Evolutionary conservation across 148 eudicot species (phyloP), one percentile per base, ranked within the genome.

Genomic region (Cornus florida): DNA sequence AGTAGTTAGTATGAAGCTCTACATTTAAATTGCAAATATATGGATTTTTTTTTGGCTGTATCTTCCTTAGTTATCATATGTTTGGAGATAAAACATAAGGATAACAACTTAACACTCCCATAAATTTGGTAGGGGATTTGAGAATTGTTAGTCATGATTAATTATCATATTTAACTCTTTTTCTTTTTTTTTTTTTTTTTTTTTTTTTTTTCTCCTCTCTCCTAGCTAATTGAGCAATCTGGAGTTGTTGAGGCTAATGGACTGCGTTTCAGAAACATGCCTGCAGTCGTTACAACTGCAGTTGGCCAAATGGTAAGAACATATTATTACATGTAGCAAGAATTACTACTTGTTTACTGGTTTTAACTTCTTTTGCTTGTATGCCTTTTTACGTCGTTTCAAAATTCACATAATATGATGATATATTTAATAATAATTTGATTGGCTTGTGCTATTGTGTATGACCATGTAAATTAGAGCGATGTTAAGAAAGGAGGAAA

Each of bases 241-340:
- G 93, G 84, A 53, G 86, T 90, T 10, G 75, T 91, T 57, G 88
- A 93, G 82, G 95, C 83, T 62, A 87, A 82, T 14, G 90, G 91
- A 69, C 84, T 91, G 81, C 77, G 78, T 41, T 87, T 82, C 75
- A 81, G 93, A 77, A 86, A 75, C 80, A 85, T 65, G 60, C 91
- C 97, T 50, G 87, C 89, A 69, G 86, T 91, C 28, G 83, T 91
- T 69, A 88, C 94, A 70, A 90, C 86, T 77, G 98, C 97, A 66
- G 88, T 90, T 85, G 99, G 91, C 66, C 97, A 92, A 85, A 93
- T 93, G 97, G 99, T 95, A 84, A 81, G 68, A 46, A 23, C 48
- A 56, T 64, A n/a, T 43, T 67, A 75, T 72, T 24, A 12, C 28
- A 33, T 62, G 70, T 23, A 66, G 23, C 14, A 11, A 66, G 19